A percentile compares a stretch with the other conserved stretches of the same genome.
phyloP scores from a whole-genome alignment of 306 rosid genomes.

The Ziziphus jujuba region DNA sequence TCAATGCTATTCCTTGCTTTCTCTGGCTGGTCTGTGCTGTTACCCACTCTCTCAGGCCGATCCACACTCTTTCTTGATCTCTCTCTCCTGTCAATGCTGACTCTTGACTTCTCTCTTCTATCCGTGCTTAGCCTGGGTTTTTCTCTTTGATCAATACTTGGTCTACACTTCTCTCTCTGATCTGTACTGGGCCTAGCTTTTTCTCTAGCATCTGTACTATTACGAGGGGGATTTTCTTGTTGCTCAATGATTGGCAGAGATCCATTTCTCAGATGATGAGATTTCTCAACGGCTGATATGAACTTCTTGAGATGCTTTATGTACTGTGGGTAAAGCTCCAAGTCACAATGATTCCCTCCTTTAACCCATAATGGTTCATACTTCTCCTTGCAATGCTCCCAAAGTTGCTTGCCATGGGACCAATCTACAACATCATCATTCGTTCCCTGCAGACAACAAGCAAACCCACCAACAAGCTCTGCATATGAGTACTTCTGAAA shows the following conservation, averaged over 20 bases:
- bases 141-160: conserved; percentile 68
- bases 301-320: conserved; percentile 92
- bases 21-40: conserved; percentile 56
- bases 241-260: conserved; percentile 43
- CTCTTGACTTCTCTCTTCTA: conserved; percentile 63
- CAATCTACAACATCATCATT: conserved; percentile 86
- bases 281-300: conserved; percentile 57
- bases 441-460: conserved; percentile 60
- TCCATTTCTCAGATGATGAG: conserved; percentile 38
- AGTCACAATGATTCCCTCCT: conserved; percentile 94
- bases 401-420: conserved; percentile 95
- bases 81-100: conserved; percentile 64
- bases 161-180: conserved; percentile 34
- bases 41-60: conserved; percentile 39
- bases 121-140: conserved; percentile 55
- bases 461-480: conserved; percentile 30
- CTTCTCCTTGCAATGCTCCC: conserved; percentile 91
- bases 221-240: conserved; percentile 66
- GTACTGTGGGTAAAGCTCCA: conserved; percentile 85
- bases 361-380: conserved; percentile 95
- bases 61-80: conserved; percentile 65
- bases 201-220: conserved; percentile 76
- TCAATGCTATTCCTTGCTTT: conserved; percentile 82
- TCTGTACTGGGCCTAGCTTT: conserved; percentile 50
- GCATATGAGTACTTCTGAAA: conserved; percentile 21